Conservation (phyloP, 768 basidiomycete genomes). For the Xanthoconium purpureum region DNA sequence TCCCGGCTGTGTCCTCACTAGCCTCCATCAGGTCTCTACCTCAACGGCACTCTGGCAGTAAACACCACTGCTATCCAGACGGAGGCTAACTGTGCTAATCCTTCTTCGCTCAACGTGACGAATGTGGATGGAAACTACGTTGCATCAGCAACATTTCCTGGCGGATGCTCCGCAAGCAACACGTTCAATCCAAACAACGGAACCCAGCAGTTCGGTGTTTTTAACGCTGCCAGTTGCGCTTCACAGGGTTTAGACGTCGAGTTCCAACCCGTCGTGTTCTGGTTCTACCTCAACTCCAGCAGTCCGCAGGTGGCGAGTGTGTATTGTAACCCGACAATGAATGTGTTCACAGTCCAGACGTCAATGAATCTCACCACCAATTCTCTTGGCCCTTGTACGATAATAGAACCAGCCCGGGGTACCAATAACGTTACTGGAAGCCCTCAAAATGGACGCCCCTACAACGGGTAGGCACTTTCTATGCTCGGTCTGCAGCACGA, state of each 20-base stretch:
- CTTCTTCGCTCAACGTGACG: constrained; percentile 30
- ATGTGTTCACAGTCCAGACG: constrained; percentile 41
- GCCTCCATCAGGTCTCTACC: constrained; percentile 39
- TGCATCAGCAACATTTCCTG: constrained; percentile 43
- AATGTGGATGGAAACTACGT: constrained; percentile 29
- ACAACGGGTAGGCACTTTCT: constrained; percentile 50
- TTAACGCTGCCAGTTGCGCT: constrained; percentile 34
- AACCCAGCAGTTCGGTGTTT: constrained; percentile 49
- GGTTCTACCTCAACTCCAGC: constrained; percentile 48
- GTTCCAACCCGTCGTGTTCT: constrained; percentile 64
- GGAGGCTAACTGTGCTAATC: constrained; percentile 44
- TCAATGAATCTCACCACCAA: constrained; percentile 43
- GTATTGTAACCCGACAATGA: constrained; percentile 56
- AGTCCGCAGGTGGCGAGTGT: constrained; percentile 45
- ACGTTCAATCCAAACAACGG: constrained; percentile 38
- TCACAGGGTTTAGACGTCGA: constrained; percentile 30
- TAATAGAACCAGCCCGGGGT: constrained; percentile 26
- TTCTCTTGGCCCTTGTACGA: constrained; percentile 38
- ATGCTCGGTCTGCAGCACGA: background rate
- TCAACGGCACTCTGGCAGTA: constrained; percentile 53
- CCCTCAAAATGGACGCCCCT: constrained; percentile 45
- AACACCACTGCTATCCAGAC: constrained; percentile 51
- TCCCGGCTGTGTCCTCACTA: constrained; percentile 19
- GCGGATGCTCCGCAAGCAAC: constrained; percentile 43
- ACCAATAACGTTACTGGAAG: constrained; percentile 53